Evolutionary conservation across 2,329 filamentous ascomycete species (phyloP).

Genomic region (Ceratocystis alfenasii): DNA sequence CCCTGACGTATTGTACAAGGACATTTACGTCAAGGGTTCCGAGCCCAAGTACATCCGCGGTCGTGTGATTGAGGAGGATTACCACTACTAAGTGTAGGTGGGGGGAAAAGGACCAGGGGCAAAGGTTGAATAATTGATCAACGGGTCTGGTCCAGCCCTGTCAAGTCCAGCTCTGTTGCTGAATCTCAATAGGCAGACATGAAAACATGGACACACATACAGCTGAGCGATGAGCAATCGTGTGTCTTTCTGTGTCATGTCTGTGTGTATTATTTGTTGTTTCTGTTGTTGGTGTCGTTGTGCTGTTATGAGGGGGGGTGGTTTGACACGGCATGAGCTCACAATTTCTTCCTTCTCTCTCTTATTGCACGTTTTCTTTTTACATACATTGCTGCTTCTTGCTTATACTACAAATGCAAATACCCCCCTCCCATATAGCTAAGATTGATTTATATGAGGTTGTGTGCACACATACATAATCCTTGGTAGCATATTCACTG

Average conservation of each 20-base stretch:
- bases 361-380: conserved; percentile 1
- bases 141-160: not conserved
- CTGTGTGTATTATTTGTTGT: not conserved
- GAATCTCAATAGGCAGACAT: not conserved
- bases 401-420: conserved; percentile 1
- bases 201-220: not conserved
- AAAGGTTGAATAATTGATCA: not conserved
- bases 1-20: conserved; percentile 79
- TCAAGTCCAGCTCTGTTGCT: not conserved
- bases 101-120: not conserved
- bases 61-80: conserved; percentile 83
- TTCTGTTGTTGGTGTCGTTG: not conserved
- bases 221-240: conserved; percentile 26
- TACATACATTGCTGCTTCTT: conserved; percentile 2
- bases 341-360: not conserved
- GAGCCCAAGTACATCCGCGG: conserved; percentile 85
- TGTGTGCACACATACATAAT: too few species aligned
- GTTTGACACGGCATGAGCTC: conserved; percentile 1
- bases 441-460: too few species aligned
- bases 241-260: not conserved
- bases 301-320: not conserved
- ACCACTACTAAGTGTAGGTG: conserved; percentile 46
- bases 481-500: too few species aligned
- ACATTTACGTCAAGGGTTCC: conserved; percentile 81
- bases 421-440: not conserved